Evolutionary conservation across 2,329 filamentous ascomycete genomes (phyloP).

Genomic region (Balansia obtecta): DNA sequence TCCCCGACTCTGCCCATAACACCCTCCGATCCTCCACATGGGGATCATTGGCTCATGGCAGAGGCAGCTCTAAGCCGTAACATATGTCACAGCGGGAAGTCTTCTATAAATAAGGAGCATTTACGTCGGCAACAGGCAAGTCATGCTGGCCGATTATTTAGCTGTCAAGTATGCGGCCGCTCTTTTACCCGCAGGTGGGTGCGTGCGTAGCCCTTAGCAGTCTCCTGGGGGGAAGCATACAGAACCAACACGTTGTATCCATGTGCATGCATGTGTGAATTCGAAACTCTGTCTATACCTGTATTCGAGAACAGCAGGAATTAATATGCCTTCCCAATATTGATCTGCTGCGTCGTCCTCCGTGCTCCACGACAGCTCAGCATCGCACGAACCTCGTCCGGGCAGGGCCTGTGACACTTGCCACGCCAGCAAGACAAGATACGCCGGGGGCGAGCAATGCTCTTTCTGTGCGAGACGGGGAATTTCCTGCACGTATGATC

Average conservation of each 20-base stretch:
- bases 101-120: constrained; percentile 28
- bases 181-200: constrained; percentile 28
- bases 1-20: too few species aligned
- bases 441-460: constrained; percentile 27
- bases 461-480: constrained; percentile 26
- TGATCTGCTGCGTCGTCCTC: constrained; percentile 27
- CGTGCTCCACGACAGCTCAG: constrained; percentile 20
- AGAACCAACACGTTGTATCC: not conserved
- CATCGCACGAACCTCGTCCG: constrained; percentile 19
- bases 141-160: constrained; percentile 22
- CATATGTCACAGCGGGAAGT: constrained; percentile 26
- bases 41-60: not conserved
- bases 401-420: constrained; percentile 30
- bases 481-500: constrained; percentile 25
- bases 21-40: not conserved
- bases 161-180: constrained; percentile 23
- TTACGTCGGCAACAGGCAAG: constrained; percentile 27
- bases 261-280: not conserved
- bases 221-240: too few species aligned
- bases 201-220: not conserved
- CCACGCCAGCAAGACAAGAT: constrained; percentile 32
- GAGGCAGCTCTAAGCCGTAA: constrained; percentile 14
- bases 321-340: constrained; percentile 9
- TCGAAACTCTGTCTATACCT: too few species aligned
- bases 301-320: not conserved